A percentile compares a stretch with the other conserved stretches of the same genome.
phyloP scores from a whole-genome alignment of 2,329 filamentous ascomycete species.

The Fusarium devonianum region DNA sequence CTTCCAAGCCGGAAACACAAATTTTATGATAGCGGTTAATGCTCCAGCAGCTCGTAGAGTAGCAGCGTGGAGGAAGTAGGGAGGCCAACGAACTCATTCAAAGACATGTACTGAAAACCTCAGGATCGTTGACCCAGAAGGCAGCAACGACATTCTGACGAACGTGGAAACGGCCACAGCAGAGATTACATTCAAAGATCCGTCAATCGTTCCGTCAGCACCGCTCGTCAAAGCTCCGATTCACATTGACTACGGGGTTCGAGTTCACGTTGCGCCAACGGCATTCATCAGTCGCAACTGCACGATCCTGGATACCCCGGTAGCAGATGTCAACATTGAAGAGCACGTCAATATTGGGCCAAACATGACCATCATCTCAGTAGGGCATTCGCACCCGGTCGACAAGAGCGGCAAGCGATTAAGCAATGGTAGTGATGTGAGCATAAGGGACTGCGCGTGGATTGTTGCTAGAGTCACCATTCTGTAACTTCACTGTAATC shows the following conservation, averaged over 20 bases:
- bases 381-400: background rate
- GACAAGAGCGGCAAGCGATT: background rate
- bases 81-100: background rate
- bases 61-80: slow-evolving; percentile 3
- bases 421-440: slow-evolving; percentile 2
- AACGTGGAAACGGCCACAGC: background rate
- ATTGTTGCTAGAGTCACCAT: background rate
- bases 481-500: background rate
- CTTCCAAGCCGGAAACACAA: background rate
- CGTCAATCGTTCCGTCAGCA: background rate
- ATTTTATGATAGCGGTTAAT: background rate
- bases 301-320: slow-evolving; percentile 2
- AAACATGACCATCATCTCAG: slow-evolving; percentile 11
- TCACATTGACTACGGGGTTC: slow-evolving; percentile 3
- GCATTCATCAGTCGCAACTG: slow-evolving; percentile 3
- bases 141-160: background rate
- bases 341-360: slow-evolving; percentile 7
- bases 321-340: slow-evolving; percentile 3
- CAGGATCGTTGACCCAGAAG: background rate
- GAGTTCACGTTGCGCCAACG: background rate
- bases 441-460: slow-evolving; percentile 8
- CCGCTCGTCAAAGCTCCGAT: slow-evolving; percentile 4
- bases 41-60: background rate
- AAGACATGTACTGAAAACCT: background rate
- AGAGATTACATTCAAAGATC: slow-evolving; percentile 4